Evolutionary conservation across 306 rosid genomes (phyloP).

Genomic region (Pyrus communis): DNA sequence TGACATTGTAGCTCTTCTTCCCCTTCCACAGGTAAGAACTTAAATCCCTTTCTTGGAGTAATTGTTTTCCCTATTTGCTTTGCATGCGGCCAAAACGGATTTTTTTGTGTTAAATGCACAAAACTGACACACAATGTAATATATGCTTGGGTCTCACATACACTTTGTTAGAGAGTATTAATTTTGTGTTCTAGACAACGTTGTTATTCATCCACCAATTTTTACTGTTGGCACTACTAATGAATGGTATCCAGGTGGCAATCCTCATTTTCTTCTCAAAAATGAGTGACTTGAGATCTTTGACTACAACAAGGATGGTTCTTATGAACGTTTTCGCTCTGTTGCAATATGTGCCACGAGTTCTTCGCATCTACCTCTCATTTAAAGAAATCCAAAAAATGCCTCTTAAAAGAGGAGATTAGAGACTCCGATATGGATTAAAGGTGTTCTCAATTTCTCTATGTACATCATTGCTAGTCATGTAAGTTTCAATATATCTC

Average conservation of each 20-base stretch:
- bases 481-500: background rate
- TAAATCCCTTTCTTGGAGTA: background rate
- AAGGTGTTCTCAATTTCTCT: constrained; percentile 13
- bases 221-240: background rate
- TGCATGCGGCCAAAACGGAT: no score
- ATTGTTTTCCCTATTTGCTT: no score
- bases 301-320: background rate
- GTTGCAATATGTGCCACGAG: constrained; percentile 11
- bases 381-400: no score
- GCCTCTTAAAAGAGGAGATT: no score
- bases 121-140: no score
- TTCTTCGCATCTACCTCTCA: constrained; percentile 1
- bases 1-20: constrained; percentile 27
- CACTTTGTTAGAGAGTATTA: no score
- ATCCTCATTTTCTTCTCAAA: constrained; percentile 6
- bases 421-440: background rate
- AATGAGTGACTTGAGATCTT: background rate
- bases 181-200: no score
- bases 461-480: constrained; percentile 20
- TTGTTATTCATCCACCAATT: no score
- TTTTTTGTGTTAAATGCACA: no score
- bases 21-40: constrained; percentile 12
- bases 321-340: background rate
- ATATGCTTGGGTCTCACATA: no score
- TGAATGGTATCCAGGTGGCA: background rate